Percentiles rank a stretch among this genome's conserved stretches.
Evolutionary conservation across 345 rosid species (phyloP).

Genomic region (Salix caprea): DNA sequence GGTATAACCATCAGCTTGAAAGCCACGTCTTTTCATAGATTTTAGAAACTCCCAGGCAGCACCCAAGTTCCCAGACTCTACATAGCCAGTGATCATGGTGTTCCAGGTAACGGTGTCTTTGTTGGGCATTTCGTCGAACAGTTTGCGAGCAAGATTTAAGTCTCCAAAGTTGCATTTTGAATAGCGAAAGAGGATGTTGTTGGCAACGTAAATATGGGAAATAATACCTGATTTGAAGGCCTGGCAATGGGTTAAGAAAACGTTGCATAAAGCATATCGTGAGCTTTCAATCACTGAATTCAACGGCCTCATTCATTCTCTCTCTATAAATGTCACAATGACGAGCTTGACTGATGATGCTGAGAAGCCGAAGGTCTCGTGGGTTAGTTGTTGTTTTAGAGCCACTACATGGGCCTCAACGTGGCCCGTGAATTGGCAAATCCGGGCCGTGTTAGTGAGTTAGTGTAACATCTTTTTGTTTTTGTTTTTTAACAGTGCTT

Average conservation of each 20-base stretch:
- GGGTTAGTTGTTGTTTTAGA: neutral
- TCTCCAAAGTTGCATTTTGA: conserved; percentile 12
- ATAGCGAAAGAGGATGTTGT: conserved; percentile 42
- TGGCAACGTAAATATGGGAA: conserved; percentile 44
- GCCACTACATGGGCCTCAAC: neutral
- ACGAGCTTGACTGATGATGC: neutral
- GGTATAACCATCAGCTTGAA: conserved; percentile 42
- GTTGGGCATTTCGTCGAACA: conserved; percentile 60
- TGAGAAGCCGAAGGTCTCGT: neutral
- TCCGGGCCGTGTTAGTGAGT: neutral
- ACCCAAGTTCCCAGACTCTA: conserved; percentile 42
- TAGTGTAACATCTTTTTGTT: too few species aligned
- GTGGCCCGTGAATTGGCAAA: neutral
- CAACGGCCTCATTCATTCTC: conserved; percentile 36
- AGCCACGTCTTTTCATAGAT: conserved; percentile 38
- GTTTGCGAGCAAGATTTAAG: conserved; percentile 29
- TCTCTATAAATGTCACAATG: neutral
- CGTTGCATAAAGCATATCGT: conserved; percentile 28
- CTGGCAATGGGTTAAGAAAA: conserved; percentile 40
- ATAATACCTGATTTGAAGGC: conserved; percentile 40
- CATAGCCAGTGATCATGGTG: conserved; percentile 60
- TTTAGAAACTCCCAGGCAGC: conserved; percentile 39
- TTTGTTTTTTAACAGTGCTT: too few species aligned
- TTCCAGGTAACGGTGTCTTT: conserved; percentile 69
- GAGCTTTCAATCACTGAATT: conserved; percentile 19